Evolutionary conservation across 2,329 filamentous ascomycete genomes (phyloP).

Genomic region (Hymenoscyphus albidus): DNA sequence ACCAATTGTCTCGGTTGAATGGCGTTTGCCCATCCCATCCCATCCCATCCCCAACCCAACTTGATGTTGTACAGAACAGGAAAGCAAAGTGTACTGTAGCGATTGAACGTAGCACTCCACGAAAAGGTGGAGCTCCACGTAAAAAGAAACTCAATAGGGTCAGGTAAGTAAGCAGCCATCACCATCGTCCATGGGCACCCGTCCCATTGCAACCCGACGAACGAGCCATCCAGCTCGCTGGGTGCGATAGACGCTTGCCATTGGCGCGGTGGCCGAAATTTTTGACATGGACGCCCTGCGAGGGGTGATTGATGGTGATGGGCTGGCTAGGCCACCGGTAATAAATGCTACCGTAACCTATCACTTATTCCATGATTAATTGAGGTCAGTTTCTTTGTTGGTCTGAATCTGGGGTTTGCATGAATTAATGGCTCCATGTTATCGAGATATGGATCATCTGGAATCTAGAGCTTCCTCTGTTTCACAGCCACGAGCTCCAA

Average conservation of each 20-base stretch:
- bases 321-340: not conserved
- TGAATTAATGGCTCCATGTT: not conserved
- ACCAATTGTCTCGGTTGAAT: not conserved
- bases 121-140: not conserved
- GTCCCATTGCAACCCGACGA: not conserved
- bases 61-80: not conserved
- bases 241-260: not conserved
- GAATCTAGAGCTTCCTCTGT: not conserved
- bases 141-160: not conserved
- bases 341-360: not conserved
- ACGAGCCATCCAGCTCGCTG: slow-evolving; percentile 7
- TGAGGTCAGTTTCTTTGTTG: not conserved
- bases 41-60: not conserved
- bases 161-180: not conserved
- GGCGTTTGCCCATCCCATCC: not conserved
- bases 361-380: not conserved
- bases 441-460: not conserved
- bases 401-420: not conserved
- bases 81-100: not conserved
- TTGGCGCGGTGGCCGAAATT: slow-evolving; percentile 3
- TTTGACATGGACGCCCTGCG: slow-evolving; percentile 3
- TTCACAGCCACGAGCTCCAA: not conserved
- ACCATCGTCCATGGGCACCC: not conserved
- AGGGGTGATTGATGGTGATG: no score
- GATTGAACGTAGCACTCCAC: not conserved